These are phyloP conservation scores for Salix brachista DNA, from an alignment of 345 rosid genomes.

Conservation along the genomic window DNA sequence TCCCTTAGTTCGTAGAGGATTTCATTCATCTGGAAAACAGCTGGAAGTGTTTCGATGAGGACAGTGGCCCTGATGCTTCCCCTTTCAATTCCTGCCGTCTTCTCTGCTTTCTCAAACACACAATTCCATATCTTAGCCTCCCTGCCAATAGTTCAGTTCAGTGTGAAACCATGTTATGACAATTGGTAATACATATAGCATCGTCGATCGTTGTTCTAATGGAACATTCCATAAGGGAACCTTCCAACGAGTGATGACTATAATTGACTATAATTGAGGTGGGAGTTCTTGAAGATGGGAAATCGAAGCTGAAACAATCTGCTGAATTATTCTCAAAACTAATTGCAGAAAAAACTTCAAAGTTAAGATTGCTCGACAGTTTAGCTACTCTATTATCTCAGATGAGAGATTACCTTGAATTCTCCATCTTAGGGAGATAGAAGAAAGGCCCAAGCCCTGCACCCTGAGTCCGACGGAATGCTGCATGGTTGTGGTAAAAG, in stretches of 20 bases:
- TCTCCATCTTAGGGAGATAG: conserved; percentile 95
- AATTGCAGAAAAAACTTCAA: not conserved
- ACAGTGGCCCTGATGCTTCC: conserved; percentile 92
- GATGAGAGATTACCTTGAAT: conserved; percentile 55
- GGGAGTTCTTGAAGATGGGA: not conserved
- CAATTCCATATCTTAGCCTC: conserved; percentile 92
- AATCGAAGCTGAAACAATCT: not conserved
- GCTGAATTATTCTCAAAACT: not conserved
- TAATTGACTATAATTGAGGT: not conserved
- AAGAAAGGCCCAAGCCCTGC: conserved; percentile 88
- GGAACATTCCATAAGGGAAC: not conserved
- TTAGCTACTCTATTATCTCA: not conserved
- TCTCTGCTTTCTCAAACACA: conserved; percentile 84
- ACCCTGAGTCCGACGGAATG: conserved; percentile 66
- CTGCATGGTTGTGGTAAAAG: conserved; percentile 69
- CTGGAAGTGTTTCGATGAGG: conserved; percentile 82
- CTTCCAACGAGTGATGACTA: not conserved
- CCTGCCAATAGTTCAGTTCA: conserved; percentile 39
- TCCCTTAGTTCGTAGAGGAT: conserved; percentile 78
- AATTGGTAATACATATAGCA: not conserved
- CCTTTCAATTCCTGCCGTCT: conserved; percentile 69
- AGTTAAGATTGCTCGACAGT: not conserved
- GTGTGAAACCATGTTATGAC: not conserved
- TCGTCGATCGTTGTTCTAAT: not conserved
- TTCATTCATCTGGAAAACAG: conserved; percentile 93